Base-by-base conservation (phyloP, 164 flowering plant species). In the Aristolochia contorta region DNA sequence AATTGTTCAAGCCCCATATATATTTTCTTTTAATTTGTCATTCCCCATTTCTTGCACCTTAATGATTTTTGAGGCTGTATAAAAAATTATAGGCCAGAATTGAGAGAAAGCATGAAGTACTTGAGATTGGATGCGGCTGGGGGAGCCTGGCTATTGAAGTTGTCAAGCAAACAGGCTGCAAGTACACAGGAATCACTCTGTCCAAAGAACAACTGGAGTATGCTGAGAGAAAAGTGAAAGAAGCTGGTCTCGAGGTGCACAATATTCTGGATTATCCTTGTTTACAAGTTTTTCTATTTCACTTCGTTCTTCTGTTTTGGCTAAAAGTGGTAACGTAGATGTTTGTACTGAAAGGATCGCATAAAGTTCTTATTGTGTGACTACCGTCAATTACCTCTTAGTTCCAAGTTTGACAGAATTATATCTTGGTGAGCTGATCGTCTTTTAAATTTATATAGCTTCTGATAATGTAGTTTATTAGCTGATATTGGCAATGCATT, bases 41-140 rank as follows among this genome's bases (percentile, higher is more conserved):
- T n/a, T 4, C 19, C 2, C 16, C 9, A 16, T 25, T 15, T 30
- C 45, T 50, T 45, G 19, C 23, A n/a, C n/a, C 2, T 14, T 18
- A 19, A 7, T 3, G 3, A 22, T 32, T 2, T 12, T 52, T 27
- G 30, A 27, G 30, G 30, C 5, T 27, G 30, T 61, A 4, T 6
- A 49, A n/a, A 15, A 19, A 27, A n/a, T n/a, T 66, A 0, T 50
- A 87, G 96, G 94, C 94, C 54, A 84, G 82, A 72, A 65, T 89
- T 46, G 67, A 72, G 6, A 74, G 71, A 47, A 67, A 75, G 18
- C 92, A 93, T 59, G 88, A 87, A 62, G 70, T 93, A 68, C 85
- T 93, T 57, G 98, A 93, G 72, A 89, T 89, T 65, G 97, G 97
- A 6, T 84, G 84, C 67, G 94, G 98, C 43, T 89, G 98, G 98